phyloP scores from a whole-genome alignment of 2,329 filamentous ascomycete species.

The Trichoderma simmonsii region DNA sequence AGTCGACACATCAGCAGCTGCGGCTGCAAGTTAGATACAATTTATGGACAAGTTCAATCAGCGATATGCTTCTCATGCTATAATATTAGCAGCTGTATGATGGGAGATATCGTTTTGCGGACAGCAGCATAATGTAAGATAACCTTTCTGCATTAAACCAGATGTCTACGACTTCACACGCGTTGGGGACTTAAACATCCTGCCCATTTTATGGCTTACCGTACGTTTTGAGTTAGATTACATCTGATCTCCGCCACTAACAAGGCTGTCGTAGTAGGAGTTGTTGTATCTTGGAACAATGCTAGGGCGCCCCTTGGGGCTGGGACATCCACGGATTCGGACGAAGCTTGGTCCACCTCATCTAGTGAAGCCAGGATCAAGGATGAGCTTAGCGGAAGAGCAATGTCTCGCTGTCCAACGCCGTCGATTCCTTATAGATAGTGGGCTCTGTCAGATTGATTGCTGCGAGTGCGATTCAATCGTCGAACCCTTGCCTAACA shows the following conservation, averaged over 20 bases:
- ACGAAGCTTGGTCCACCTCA: not conserved
- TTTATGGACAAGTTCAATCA: not conserved
- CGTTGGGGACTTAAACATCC: not conserved
- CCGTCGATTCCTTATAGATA: not conserved
- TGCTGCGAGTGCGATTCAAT: not conserved
- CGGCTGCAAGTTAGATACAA: not conserved
- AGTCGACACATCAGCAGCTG: not conserved
- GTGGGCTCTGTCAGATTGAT: not conserved
- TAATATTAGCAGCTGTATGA: not conserved
- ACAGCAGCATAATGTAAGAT: not conserved
- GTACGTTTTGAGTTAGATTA: not conserved
- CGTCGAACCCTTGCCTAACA: not conserved
- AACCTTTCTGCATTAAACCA: not conserved
- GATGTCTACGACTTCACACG: not conserved
- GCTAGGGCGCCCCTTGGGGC: not conserved
- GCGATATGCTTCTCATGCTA: not conserved
- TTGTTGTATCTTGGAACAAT: not conserved
- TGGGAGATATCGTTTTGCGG: not conserved
- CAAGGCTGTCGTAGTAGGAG: not conserved
- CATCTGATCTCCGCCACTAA: not conserved
- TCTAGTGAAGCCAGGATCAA: constrained; percentile 5
- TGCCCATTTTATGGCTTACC: not conserved
- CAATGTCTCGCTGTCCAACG: not conserved
- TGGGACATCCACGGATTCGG: not conserved
- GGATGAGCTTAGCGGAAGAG: not conserved